Percentiles rank a stretch among this genome's conserved stretches.
Evolutionary conservation across 2,329 filamentous ascomycete genomes (phyloP).

Genomic region (Microdochium bolleyi): DNA sequence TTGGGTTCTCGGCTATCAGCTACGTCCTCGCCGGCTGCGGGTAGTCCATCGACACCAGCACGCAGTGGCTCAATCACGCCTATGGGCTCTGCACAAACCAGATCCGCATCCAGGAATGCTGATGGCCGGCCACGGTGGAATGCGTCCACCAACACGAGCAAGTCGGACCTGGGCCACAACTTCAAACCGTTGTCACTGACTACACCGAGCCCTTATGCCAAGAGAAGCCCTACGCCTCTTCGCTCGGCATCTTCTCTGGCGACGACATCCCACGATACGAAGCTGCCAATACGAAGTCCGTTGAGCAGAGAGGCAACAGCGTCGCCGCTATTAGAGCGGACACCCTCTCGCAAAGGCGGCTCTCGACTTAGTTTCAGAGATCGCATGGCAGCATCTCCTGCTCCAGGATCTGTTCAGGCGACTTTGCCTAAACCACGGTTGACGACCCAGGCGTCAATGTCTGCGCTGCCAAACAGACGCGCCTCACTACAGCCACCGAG

Average conservation of each 20-base stretch:
- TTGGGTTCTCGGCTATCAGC: slow-evolving; percentile 36
- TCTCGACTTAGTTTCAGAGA: slow-evolving; percentile 47
- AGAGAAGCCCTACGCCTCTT: slow-evolving; percentile 28
- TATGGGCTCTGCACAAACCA: slow-evolving; percentile 30
- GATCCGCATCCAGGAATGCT: slow-evolving; percentile 34
- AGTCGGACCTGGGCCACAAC: slow-evolving; percentile 60
- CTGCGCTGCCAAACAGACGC: slow-evolving; percentile 35
- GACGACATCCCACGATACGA: slow-evolving; percentile 32
- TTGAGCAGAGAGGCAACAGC: slow-evolving; percentile 36
- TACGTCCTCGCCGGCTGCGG: slow-evolving; percentile 22
- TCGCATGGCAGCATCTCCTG: slow-evolving; percentile 36
- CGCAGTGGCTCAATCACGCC: slow-evolving; percentile 42
- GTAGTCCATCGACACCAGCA: slow-evolving; percentile 19
- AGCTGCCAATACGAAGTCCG: slow-evolving; percentile 42
- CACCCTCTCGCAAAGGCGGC: slow-evolving; percentile 32
- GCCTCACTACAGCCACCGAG: slow-evolving; percentile 44
- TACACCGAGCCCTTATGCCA: slow-evolving; percentile 50
- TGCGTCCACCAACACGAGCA: slow-evolving; percentile 52
- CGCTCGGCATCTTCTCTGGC: slow-evolving; percentile 34
- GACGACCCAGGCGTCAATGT: slow-evolving; percentile 33
- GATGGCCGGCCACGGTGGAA: slow-evolving; percentile 68
- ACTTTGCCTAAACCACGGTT: slow-evolving; percentile 34
- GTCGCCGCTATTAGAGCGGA: slow-evolving; percentile 37
- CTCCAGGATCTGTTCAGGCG: slow-evolving; percentile 36
- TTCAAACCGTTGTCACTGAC: slow-evolving; percentile 56